A percentile compares a stretch with the other conserved stretches of the same genome.
These are phyloP conservation scores for Phaeotremella skinneri DNA, from an alignment of 768 basidiomycete genomes.

Conservation along the genomic window DNA sequence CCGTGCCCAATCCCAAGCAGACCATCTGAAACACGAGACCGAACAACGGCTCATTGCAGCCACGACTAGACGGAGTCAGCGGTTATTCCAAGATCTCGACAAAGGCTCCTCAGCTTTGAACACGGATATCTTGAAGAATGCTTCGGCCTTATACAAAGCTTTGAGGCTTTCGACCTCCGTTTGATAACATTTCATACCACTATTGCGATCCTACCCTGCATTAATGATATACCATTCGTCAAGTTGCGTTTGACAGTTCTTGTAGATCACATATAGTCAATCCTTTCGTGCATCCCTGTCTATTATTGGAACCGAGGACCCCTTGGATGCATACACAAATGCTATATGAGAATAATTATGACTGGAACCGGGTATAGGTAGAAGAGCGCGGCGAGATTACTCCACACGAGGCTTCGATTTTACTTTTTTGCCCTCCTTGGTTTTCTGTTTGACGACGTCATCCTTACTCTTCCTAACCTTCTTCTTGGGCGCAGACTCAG, in stretches of 20 bases:
- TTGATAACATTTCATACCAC: background rate
- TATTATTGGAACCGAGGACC: too few relatives aligned
- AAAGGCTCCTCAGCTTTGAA: background rate
- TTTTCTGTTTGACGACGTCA: constrained; percentile 16
- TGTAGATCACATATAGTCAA: too few relatives aligned
- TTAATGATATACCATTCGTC: background rate
- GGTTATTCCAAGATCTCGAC: constrained; percentile 9
- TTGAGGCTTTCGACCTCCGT: constrained; percentile 1
- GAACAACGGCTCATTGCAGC: constrained; percentile 25
- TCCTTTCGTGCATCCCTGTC: too few relatives aligned
- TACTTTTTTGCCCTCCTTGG: constrained; percentile 45
- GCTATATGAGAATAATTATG: background rate
- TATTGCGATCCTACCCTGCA: background rate
- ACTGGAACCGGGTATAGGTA: background rate
- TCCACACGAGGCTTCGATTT: constrained; percentile 1
- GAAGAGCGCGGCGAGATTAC: background rate
- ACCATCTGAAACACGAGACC: constrained; percentile 60
- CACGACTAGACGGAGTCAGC: constrained; percentile 16
- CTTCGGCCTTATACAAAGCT: constrained; percentile 15
- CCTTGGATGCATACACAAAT: background rate
- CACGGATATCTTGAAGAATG: constrained; percentile 17
- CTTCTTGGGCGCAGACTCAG: background rate
- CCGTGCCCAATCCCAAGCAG: constrained; percentile 60
- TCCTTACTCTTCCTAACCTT: constrained; percentile 22
- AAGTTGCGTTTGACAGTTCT: too few relatives aligned